Base-by-base conservation (phyloP, 768 basidiomycete genomes). In the Leucogyrophana mollusca region DNA sequence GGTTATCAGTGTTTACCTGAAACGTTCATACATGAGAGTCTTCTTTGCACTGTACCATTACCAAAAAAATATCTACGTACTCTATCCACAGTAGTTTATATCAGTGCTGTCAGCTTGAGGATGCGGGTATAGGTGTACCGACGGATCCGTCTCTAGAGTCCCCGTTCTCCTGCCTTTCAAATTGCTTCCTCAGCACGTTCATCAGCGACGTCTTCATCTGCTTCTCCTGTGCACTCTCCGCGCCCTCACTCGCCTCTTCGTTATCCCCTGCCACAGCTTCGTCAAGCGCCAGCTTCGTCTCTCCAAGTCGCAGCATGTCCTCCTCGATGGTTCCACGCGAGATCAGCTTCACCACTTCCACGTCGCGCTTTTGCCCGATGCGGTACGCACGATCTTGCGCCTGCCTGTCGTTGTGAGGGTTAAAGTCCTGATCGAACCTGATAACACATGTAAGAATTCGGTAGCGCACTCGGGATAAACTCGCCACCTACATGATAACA, bases 401-500 rank as follows among this genome's bases (percentile, higher is more conserved):
- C 69, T 99, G 96, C 50, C 88, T 83, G 67, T 98, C 96, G 63
- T 99, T 99, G 69, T 93, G 90, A 3, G 90, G 90, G 63, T 98
- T 98, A 69, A 97, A 99, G 64, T 98, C 95, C 61, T 95, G 94
- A 62, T 99, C 95, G 61, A 94, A 96, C 82, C 87, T 89, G 48
- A n/a, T 22, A 34, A 47, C 64, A 42, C 37, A 54, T 34, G 20
- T 34, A 3, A 43, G 0, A 14, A 2, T 7, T 45, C 20, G 45
- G 30, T 27, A 30, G 34, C 23, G n/a, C 20, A 34, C 8, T 8
- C 6, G 6, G 27, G 6, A 38, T 43, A 40, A 4, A n/a, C 4
- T 16, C 32, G 2, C 24, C 21, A 64, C 82, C 36, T 50, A 88
- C 87, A 94, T 88, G 58, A 98, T 88, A 34, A 99, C 95, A 32